Evolutionary conservation across 2,329 filamentous ascomycete genomes (phyloP), one percentile per base, ranked within the genome.

Genomic region (Colletotrichum melonis): DNA sequence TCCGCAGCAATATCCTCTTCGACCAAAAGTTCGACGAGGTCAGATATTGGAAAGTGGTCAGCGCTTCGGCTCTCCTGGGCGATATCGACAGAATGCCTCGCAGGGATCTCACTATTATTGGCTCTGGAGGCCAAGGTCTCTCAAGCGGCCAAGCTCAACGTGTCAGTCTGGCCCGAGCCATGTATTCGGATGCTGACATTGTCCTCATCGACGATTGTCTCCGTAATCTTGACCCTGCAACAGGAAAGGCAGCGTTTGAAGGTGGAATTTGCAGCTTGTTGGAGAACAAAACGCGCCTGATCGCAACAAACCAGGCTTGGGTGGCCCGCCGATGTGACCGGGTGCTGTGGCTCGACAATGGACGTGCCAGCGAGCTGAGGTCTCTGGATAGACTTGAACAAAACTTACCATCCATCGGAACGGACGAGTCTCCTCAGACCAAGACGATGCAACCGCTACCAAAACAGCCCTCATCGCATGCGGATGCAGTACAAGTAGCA

Each of bases 91-190:
- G 62, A n/a, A 28, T 63, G 26, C 62, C 46, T 19, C 26, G 24
- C 2, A 19, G 42, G 49, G 62, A 63, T 63, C 38, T 54, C 26
- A 98, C 95, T 0, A 73, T 90, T 0, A 87, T 97, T 1, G 95
- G 95, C 1, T 93, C 95, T 58, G 94, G 94, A 3, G 94, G 94
- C 0, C 87, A 92, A 24, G 85, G 88, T 0, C 82, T 98, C 0
- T 95, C 92, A 0, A 95, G 95, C 0, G 96, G 96, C 0, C 95
- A 98, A 80, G 90, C 92, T 0, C 95, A 98, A 80, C 88, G 95
- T 1, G 82, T 98, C 2, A 92, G 92, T 28, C 95, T 98, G 73
- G 95, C 95, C 0, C 87, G 95, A 1, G 95, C 95, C 0, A 85
- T 98, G 0, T 63, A 63, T 26, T 63, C 42, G 5, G 42, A 63